Base-by-base conservation (phyloP, 495 filamentous ascomycete species). In the Tuber umbilicatum region DNA sequence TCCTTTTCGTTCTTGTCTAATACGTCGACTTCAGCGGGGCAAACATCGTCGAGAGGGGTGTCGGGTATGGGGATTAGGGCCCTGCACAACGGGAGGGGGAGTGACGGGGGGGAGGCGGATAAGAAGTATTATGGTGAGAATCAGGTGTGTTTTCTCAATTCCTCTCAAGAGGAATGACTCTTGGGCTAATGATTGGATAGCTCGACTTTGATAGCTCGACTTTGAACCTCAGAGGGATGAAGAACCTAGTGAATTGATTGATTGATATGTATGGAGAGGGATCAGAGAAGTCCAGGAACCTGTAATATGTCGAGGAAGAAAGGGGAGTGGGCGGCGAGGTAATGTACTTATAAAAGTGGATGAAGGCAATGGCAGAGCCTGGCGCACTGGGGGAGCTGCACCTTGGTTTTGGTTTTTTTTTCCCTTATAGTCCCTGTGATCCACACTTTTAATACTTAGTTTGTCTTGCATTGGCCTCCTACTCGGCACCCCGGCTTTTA, bases 101-200 rank as follows among this genome's bases (percentile, higher is more conserved):
- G 83, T 50, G 70, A 68, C 3, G 42, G 16, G 1, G 78, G 76
- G 27, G 81, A 83, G 43, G 84, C 85, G 31, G 81, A 85, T 73
- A 85, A 81, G 47, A 85, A 90, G 73, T 86, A 90, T 38, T 92
- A 92, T 80, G 92, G 92, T 82, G 90, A 90, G 39, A 92, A 92
- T 78, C 89, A 90, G 83, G 89, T 91, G 83, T 43, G 87, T 64
- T 16, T 7, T 23, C 9, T 16, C 79, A 21, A 40, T 42, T 10
- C 60, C 40, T 40, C 3, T 64, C 68, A 12, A 23, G 4, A 14
- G 39, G 79, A 27, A 17, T 50, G 41, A n/a, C 12, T 27, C 64
- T n/a, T 31, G 40, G 19, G 38, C 19, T 43, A 60, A 50, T 71
- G 42, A 72, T 9, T 60, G n/a, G 42, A 35, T 43, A 83, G 81